phyloP scores from a whole-genome alignment of 345 rosid species.

The Rhizophora mangle region DNA sequence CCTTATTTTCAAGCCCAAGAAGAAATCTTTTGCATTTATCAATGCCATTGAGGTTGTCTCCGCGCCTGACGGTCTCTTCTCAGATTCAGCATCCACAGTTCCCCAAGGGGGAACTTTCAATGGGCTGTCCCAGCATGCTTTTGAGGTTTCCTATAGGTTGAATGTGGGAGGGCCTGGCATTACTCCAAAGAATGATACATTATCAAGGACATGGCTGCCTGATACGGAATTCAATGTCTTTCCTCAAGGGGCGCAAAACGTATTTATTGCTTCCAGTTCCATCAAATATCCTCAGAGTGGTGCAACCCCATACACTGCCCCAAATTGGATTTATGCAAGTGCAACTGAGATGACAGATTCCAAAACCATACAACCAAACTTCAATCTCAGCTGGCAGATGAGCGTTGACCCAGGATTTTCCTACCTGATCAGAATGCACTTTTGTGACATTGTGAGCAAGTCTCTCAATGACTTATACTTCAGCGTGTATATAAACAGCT shows the following conservation, averaged over 20 bases:
- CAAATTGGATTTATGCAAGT: slow-evolving; percentile 50
- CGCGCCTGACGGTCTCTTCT: slow-evolving; percentile 53
- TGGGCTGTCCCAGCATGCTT: slow-evolving; percentile 46
- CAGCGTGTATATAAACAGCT: slow-evolving; percentile 58
- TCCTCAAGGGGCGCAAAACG: slow-evolving; percentile 47
- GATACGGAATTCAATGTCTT: slow-evolving; percentile 50
- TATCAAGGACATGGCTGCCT: slow-evolving; percentile 67
- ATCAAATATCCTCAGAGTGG: slow-evolving; percentile 49
- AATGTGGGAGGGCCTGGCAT: slow-evolving; percentile 65
- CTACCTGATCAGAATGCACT: slow-evolving; percentile 66
- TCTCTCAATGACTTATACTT: slow-evolving; percentile 57
- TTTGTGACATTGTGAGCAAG: slow-evolving; percentile 79
- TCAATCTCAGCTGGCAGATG: slow-evolving; percentile 76
- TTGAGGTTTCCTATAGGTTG: slow-evolving; percentile 56
- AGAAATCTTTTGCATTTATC: slow-evolving; percentile 55
- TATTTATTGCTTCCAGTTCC: slow-evolving; percentile 26
- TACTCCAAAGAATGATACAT: slow-evolving; percentile 49
- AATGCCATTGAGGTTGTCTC: slow-evolving; percentile 73
- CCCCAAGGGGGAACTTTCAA: slow-evolving; percentile 41
- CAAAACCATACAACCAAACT: slow-evolving; percentile 42
- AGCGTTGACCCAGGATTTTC: slow-evolving; percentile 49
- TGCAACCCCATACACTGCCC: slow-evolving; percentile 50
- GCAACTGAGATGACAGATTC: slow-evolving; percentile 55
- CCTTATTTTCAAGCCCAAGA: slow-evolving; percentile 50
- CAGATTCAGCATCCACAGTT: slow-evolving; percentile 48